Conservation (phyloP, 768 basidiomycete species). For the Suillus americanus region DNA sequence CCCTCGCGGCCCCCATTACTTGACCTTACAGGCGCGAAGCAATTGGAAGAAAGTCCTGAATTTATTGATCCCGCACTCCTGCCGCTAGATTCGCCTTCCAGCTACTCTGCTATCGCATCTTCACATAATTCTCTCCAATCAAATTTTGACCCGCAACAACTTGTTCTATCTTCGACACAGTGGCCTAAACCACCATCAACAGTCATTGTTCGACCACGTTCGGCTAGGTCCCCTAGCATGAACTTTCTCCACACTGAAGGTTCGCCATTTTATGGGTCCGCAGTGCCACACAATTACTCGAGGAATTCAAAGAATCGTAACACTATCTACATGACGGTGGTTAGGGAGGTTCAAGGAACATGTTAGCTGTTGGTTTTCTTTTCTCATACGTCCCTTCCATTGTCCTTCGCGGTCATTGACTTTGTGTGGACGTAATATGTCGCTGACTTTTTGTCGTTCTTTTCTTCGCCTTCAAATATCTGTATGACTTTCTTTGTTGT, state of each 20-base stretch:
- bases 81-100: constrained; percentile 26
- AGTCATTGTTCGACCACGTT: constrained; percentile 12
- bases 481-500: not conserved
- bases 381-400: not conserved
- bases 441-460: not conserved
- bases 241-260: constrained; percentile 2
- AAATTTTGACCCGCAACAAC: constrained; percentile 22
- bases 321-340: constrained; percentile 44
- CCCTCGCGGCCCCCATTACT: constrained; percentile 10
- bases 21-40: constrained; percentile 3
- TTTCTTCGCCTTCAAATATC: not conserved
- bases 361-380: not conserved
- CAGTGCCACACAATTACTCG: not conserved
- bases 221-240: constrained; percentile 9
- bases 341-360: constrained; percentile 34
- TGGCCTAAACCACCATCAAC: constrained; percentile 26
- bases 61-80: constrained; percentile 15
- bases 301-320: constrained; percentile 14
- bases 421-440: not conserved
- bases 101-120: constrained; percentile 21
- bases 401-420: not conserved
- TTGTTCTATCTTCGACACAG: constrained; percentile 9
- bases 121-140: constrained; percentile 33
- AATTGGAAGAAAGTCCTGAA: constrained; percentile 11
- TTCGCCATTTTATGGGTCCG: constrained; percentile 3